Evolutionary conservation across 192 early-diverging fungal genomes (phyloP).

Genomic region (Podila horticola): DNA sequence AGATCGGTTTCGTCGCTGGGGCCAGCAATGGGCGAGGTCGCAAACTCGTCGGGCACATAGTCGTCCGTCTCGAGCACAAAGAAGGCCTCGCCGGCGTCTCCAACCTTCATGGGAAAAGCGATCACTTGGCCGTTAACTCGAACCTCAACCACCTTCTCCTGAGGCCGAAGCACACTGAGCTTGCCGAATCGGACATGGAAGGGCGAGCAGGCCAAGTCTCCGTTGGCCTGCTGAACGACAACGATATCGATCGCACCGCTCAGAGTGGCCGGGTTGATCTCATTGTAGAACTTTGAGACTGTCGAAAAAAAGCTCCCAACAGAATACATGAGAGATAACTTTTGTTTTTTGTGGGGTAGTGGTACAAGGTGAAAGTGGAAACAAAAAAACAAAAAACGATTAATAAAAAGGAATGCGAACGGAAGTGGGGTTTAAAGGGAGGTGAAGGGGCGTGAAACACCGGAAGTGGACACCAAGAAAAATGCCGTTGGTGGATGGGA

Average conservation of each 20-base stretch:
- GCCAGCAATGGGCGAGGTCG: conserved; percentile 89
- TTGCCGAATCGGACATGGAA: conserved; percentile 99
- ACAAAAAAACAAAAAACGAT: background rate
- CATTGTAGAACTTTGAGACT: conserved; percentile 92
- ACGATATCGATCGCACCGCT: conserved; percentile 98
- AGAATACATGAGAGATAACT: conserved; percentile 40
- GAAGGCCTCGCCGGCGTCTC: conserved; percentile 97
- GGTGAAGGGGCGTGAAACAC: background rate
- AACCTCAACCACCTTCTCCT: conserved; percentile 92
- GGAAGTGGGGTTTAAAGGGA: background rate
- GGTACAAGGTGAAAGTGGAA: background rate
- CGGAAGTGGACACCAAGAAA: background rate
- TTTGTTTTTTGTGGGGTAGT: background rate
- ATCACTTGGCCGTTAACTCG: conserved; percentile 82
- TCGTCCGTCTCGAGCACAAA: conserved; percentile 95
- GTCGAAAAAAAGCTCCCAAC: conserved; percentile 71
- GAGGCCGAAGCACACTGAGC: conserved; percentile 87
- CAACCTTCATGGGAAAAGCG: conserved; percentile 94
- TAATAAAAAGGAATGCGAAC: background rate
- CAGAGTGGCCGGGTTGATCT: conserved; percentile 96
- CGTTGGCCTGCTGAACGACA: conserved; percentile 88
- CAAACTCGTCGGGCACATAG: conserved; percentile 90
- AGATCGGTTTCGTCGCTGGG: conserved; percentile 53
- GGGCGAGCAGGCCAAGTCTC: conserved; percentile 89
- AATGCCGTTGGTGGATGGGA: too few species aligned